A percentile compares a stretch with the other conserved stretches of the same genome.
These are phyloP conservation scores for Lachancea lanzarotensis DNA, from an alignment of 805 yeast species.

Conservation along the genomic window DNA sequence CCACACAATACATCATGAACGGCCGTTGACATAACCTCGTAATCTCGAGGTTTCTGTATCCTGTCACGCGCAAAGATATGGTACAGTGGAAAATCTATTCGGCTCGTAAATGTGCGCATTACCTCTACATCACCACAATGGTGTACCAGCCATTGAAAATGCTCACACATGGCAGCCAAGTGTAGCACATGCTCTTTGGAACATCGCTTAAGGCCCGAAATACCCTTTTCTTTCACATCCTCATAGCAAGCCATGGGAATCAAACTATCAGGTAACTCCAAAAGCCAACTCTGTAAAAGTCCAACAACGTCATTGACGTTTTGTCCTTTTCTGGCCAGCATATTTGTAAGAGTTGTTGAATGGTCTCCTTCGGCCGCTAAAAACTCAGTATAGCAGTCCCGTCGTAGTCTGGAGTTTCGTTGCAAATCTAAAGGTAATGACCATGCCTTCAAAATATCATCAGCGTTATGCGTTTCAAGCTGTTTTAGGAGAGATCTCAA, in stretches of 20 bases:
- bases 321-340: background rate
- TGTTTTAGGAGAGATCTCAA: background rate
- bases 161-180: constrained; percentile 4
- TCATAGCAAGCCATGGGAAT: constrained; percentile 12
- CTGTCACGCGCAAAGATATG: constrained; percentile 8
- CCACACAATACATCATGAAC: constrained; percentile 1
- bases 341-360: background rate
- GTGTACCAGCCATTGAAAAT: constrained; percentile 4
- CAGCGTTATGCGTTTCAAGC: background rate
- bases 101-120: background rate
- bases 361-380: constrained; percentile 1
- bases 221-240: background rate
- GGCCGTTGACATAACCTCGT: background rate
- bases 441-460: constrained; percentile 13
- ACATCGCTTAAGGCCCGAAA: background rate
- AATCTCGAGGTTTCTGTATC: constrained; percentile 2
- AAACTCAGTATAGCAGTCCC: constrained; percentile 12
- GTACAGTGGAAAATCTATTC: constrained; percentile 5
- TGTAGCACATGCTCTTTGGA: constrained; percentile 2
- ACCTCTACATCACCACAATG: background rate
- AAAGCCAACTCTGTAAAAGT: constrained; percentile 46
- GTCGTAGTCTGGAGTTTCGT: constrained; percentile 12
- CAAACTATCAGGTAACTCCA: constrained; percentile 56
- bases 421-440: constrained; percentile 9
- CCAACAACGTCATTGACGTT: constrained; percentile 26